phyloP scores from a whole-genome alignment of 2,329 filamentous ascomycete species.

The Remersonia thermophila region DNA sequence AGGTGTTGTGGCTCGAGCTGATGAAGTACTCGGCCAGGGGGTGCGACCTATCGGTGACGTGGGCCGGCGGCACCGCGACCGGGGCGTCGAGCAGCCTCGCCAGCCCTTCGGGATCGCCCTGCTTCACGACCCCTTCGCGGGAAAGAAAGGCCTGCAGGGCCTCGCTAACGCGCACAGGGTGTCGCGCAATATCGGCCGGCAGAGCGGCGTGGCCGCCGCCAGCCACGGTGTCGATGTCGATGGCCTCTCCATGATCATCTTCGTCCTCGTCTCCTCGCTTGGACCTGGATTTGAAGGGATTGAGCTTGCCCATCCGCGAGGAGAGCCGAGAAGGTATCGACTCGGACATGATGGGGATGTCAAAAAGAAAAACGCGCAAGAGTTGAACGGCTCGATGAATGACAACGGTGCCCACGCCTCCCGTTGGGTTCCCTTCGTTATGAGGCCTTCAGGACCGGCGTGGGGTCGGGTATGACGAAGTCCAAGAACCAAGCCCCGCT shows the following conservation, averaged over 20 bases:
- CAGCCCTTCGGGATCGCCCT: conserved; percentile 38
- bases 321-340: too few relatives aligned
- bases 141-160: conserved; percentile 44
- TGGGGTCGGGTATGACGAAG: too few relatives aligned
- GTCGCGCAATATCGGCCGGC: conserved; percentile 33
- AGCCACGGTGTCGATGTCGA: conserved; percentile 39
- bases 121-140: conserved; percentile 36
- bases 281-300: conserved; percentile 24
- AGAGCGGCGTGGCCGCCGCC: conserved; percentile 47
- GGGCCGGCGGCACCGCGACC: conserved; percentile 3
- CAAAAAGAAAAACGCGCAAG: too few relatives aligned
- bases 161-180: conserved; percentile 45
- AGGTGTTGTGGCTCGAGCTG: conserved; percentile 63
- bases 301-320: conserved; percentile 19
- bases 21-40: conserved; percentile 59
- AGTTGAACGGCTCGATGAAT: too few relatives aligned
- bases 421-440: too few relatives aligned
- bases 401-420: too few relatives aligned
- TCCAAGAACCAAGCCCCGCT: too few relatives aligned
- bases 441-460: too few relatives aligned
- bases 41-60: conserved; percentile 21
- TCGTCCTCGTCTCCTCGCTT: conserved; percentile 32
- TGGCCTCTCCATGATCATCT: conserved; percentile 32
- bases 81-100: conserved; percentile 37
- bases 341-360: too few relatives aligned